A percentile compares a stretch with the other conserved stretches of the same genome.
phyloP scores from a whole-genome alignment of 31 red algal species.

The Bonnemaisonia californica region DNA sequence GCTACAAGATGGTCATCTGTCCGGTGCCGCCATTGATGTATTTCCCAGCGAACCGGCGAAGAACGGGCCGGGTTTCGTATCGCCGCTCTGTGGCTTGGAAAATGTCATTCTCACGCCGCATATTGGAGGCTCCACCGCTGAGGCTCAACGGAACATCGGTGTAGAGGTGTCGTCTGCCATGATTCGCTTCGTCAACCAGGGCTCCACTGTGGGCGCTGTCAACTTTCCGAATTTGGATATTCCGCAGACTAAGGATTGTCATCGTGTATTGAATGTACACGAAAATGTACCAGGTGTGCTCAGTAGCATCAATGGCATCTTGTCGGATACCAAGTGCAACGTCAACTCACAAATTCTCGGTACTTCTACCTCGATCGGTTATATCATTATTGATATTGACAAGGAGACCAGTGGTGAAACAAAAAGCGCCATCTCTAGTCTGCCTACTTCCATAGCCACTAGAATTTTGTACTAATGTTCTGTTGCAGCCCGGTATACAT shows the following conservation, averaged over 20 bases:
- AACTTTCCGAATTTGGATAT: constrained; percentile 95
- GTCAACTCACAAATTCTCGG: constrained; percentile 87
- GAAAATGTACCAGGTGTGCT: constrained; percentile 89
- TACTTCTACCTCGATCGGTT: constrained; percentile 83
- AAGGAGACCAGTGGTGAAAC: constrained; percentile 86
- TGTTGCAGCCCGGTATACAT: too few species aligned
- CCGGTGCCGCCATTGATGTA: constrained; percentile 85
- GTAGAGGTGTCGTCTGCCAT: constrained; percentile 76
- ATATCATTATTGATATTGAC: constrained; percentile 91
- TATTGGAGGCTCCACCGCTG: constrained; percentile 85
- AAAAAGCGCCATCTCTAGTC: constrained; percentile 71
- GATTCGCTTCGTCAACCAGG: constrained; percentile 75
- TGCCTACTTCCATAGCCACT: constrained; percentile 78
- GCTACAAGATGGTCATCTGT: constrained; percentile 68
- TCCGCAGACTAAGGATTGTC: constrained; percentile 53
- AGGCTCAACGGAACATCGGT: constrained; percentile 91
- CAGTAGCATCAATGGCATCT: constrained; percentile 84
- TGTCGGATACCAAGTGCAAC: constrained; percentile 75
- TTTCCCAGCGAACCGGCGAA: constrained; percentile 81
- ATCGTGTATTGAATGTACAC: constrained; percentile 90
- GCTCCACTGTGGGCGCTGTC: constrained; percentile 73
- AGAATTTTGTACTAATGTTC: constrained; percentile 87
- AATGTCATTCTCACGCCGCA: constrained; percentile 92
- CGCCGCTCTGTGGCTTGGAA: constrained; percentile 56
- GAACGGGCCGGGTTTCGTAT: constrained; percentile 88